Percentiles rank a stretch among this genome's conserved stretches.
These are phyloP conservation scores for Penicillium subrubescens DNA, from an alignment of 495 filamentous ascomycete genomes.

Conservation along the genomic window DNA sequence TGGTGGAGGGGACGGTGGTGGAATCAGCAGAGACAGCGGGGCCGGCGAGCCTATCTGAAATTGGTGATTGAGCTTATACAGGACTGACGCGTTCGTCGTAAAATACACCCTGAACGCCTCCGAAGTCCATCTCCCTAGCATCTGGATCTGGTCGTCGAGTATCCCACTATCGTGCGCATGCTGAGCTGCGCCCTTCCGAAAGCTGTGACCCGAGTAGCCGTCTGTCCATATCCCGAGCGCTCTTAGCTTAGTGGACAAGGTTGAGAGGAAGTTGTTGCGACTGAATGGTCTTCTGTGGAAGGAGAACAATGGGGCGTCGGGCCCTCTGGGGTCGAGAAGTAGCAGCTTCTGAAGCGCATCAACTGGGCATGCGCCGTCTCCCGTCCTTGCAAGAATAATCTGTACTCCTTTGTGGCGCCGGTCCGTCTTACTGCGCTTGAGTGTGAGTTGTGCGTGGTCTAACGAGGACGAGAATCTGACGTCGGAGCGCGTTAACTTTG, in stretches of 20 bases:
- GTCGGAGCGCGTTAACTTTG: not conserved
- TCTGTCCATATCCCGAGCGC: not conserved
- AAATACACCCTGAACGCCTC: constrained; percentile 9
- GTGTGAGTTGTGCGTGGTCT: constrained; percentile 11
- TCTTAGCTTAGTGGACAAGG: no score
- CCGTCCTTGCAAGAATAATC: constrained; percentile 12
- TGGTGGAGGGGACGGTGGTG: constrained; percentile 8
- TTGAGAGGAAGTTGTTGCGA: constrained; percentile 6
- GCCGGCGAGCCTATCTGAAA: constrained; percentile 13
- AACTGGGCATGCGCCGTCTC: not conserved
- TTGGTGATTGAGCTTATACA: constrained; percentile 14
- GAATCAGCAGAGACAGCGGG: not conserved
- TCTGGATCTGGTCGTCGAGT: constrained; percentile 11
- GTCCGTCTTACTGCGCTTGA: constrained; percentile 14
- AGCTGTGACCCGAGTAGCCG: not conserved
- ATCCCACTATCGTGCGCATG: constrained; percentile 11
- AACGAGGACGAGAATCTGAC: constrained; percentile 15
- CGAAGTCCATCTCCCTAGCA: constrained; percentile 9
- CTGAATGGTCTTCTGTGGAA: constrained; percentile 9
- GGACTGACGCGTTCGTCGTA: constrained; percentile 12
- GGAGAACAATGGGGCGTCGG: constrained; percentile 11
- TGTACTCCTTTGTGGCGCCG: constrained; percentile 12
- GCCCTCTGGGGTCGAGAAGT: constrained; percentile 11
- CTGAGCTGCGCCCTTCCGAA: constrained; percentile 5
- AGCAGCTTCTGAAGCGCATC: constrained; percentile 15